phyloP scores from a whole-genome alignment of 495 filamentous ascomycete genomes.

The Coniosporium apollinis region DNA sequence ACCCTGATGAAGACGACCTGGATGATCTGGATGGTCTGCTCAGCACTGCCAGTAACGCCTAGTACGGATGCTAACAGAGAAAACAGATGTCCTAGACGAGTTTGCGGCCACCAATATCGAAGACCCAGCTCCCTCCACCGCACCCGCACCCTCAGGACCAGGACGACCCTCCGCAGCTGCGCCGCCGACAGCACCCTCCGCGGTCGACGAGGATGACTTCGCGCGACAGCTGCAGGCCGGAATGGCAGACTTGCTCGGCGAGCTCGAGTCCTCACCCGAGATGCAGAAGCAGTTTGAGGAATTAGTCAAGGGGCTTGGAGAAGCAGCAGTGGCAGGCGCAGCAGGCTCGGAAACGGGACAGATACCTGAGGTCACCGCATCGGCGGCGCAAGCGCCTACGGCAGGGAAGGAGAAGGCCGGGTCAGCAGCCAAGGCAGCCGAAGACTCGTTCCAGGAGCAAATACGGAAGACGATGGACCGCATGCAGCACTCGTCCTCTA shows the following conservation, averaged over 20 bases:
- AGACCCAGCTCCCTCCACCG: constrained; percentile 24
- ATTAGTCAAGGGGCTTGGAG: constrained; percentile 63
- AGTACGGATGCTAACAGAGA: background rate
- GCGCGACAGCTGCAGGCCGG: constrained; percentile 68
- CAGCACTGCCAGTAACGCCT: background rate
- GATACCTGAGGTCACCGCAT: background rate
- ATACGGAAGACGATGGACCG: constrained; percentile 85
- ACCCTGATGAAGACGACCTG: constrained; percentile 72
- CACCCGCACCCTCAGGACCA: constrained; percentile 22
- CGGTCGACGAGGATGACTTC: constrained; percentile 45
- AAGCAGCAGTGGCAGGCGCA: constrained; percentile 21
- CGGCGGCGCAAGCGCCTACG: constrained; percentile 11
- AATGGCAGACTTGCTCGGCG: constrained; percentile 67
- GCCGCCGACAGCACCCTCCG: constrained; percentile 14
- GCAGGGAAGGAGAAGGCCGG: constrained; percentile 14
- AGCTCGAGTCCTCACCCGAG: constrained; percentile 50
- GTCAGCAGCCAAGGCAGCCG: constrained; percentile 16
- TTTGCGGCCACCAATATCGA: constrained; percentile 46
- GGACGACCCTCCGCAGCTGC: constrained; percentile 19
- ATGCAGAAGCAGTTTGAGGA: constrained; percentile 75
- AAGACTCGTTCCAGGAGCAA: constrained; percentile 71
- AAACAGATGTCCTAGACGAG: constrained; percentile 73
- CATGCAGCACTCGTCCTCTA: constrained; percentile 72
- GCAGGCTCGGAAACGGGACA: constrained; percentile 1
- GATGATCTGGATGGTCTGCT: constrained; percentile 75